A percentile compares a stretch with the other conserved stretches of the same genome.
phyloP scores from a whole-genome alignment of 257 asterid species.

The Capsicum chinense region DNA sequence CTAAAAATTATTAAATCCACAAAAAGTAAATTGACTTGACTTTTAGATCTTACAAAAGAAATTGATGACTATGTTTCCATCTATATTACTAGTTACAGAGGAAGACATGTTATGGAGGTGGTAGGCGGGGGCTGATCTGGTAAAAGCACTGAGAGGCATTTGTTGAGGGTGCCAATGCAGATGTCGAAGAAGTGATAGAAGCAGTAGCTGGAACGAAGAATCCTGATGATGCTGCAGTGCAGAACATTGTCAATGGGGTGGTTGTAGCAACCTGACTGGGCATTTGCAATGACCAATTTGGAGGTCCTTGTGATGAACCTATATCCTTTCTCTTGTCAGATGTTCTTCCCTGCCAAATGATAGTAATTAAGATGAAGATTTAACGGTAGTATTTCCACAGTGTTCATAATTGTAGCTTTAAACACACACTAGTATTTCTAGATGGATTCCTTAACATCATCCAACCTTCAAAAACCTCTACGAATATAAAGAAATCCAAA shows the following conservation, averaged over 20 bases:
- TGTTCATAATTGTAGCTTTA: neutral
- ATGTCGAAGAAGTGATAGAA: conserved; percentile 33
- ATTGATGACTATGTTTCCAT: neutral
- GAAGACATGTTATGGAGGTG: conserved; percentile 37
- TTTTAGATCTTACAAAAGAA: conserved; percentile 30
- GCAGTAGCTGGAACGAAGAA: conserved; percentile 57
- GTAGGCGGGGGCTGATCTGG: conserved; percentile 44
- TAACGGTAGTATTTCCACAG: neutral
- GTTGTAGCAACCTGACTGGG: conserved; percentile 37
- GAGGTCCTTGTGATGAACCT: conserved; percentile 45
- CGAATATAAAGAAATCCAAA: neutral
- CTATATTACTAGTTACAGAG: neutral
- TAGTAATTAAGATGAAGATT: neutral
- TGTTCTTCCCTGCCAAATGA: conserved; percentile 46
- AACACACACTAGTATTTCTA: neutral
- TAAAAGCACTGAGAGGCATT: conserved; percentile 40
- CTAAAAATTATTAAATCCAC: conserved; percentile 16
- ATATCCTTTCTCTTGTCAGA: conserved; percentile 38
- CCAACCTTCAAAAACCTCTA: neutral
- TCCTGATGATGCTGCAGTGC: conserved; percentile 94
- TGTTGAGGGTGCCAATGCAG: conserved; percentile 35
- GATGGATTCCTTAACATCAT: neutral
- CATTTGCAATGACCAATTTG: conserved; percentile 57
- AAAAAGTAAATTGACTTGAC: neutral
- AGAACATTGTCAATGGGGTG: conserved; percentile 44